Conservation (phyloP, 495 filamentous ascomycete species). For the Penicillium chermesinum region DNA sequence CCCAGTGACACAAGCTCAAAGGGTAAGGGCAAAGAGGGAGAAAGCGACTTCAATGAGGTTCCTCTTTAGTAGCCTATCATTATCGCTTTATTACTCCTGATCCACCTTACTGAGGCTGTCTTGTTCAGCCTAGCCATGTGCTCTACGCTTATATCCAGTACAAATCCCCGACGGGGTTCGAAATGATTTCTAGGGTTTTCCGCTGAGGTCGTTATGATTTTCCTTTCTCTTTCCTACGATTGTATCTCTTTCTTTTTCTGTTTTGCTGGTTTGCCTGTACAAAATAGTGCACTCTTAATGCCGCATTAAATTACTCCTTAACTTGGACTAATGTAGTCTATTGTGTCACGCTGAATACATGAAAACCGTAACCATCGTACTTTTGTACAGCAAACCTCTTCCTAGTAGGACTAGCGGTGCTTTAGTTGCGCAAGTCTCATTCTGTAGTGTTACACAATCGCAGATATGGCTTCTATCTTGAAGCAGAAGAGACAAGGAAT, state of each 20-base stretch:
- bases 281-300: slow-evolving; percentile 23
- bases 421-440: too few species aligned
- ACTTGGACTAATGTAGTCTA: too few species aligned
- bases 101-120: background rate
- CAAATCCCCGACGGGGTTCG: slow-evolving; percentile 10
- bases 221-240: too few species aligned
- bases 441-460: too few species aligned
- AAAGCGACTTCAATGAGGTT: slow-evolving; percentile 41
- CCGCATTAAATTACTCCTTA: too few species aligned
- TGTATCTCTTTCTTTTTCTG: slow-evolving; percentile 3
- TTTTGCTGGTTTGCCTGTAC: slow-evolving; percentile 17
- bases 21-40: slow-evolving; percentile 31
- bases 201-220: background rate
- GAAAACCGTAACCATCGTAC: too few species aligned
- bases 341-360: too few species aligned
- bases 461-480: too few species aligned
- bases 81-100: background rate
- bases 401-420: too few species aligned
- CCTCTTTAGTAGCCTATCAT: slow-evolving; percentile 25
- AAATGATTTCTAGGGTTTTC: slow-evolving; percentile 6
- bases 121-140: slow-evolving; percentile 1
- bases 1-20: slow-evolving; percentile 14
- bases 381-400: too few species aligned
- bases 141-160: slow-evolving; percentile 22
- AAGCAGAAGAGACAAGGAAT: too few species aligned